phyloP scores from a whole-genome alignment of 257 asterid genomes.

The Mitragyna speciosa region DNA sequence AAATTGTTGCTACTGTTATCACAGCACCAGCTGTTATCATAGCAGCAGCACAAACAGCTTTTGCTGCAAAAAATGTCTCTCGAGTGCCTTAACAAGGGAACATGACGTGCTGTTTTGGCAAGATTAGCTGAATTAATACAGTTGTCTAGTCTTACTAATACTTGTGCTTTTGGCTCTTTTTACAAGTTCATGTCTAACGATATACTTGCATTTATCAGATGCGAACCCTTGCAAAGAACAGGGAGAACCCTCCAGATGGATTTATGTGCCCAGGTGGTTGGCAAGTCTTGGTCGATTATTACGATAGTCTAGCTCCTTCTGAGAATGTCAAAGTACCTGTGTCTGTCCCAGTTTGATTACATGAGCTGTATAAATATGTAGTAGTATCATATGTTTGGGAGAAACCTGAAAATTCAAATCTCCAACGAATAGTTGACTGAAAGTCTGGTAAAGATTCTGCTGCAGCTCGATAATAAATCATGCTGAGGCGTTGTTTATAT shows the following conservation, averaged over 20 bases:
- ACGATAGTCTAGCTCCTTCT: conserved; percentile 57
- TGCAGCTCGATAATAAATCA: background rate
- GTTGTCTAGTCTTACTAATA: background rate
- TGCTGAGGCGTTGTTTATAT: conserved; percentile 10
- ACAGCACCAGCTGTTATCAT: background rate
- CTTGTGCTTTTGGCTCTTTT: background rate
- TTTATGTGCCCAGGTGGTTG: conserved; percentile 98
- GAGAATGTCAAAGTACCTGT: conserved; percentile 58
- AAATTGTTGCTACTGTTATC: background rate
- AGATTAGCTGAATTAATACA: background rate
- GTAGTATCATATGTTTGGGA: conserved; percentile 16
- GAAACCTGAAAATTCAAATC: conserved; percentile 12
- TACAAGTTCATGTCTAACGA: background rate
- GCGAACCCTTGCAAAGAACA: conserved; percentile 85
- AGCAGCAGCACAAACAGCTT: background rate
- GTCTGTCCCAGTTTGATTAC: conserved; percentile 48
- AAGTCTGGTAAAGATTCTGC: background rate
- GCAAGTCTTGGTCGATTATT: conserved; percentile 90
- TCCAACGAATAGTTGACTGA: conserved; percentile 15
- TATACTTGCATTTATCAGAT: conserved; percentile 40
- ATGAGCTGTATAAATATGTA: conserved; percentile 12
- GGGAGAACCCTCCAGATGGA: conserved; percentile 88
- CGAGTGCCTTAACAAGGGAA: background rate
- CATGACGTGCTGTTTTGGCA: background rate
- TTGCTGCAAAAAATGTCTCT: background rate